Evolutionary conservation across 1,284 basidiomycete species (phyloP).

Genomic region (Sutorius eximius): DNA sequence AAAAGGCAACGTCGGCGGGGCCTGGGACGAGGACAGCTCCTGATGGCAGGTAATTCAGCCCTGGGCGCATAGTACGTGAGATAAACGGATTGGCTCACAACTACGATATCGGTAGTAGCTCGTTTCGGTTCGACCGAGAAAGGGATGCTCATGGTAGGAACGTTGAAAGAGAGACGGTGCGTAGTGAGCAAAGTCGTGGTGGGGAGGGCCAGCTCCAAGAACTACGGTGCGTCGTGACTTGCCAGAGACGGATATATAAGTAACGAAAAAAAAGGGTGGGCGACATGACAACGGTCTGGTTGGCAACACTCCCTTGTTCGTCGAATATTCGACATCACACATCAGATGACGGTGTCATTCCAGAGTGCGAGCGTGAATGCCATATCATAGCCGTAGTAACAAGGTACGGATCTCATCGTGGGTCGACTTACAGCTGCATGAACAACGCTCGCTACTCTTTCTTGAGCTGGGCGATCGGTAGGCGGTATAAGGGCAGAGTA

Average conservation of each 20-base stretch:
- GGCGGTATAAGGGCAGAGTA: conserved; percentile 61
- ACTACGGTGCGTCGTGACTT: neutral
- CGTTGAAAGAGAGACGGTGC: neutral
- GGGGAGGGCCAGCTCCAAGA: conserved; percentile 26
- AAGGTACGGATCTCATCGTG: neutral
- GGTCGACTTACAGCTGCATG: neutral
- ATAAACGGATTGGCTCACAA: conserved; percentile 23
- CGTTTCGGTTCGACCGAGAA: conserved; percentile 8
- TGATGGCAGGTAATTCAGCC: conserved; percentile 14
- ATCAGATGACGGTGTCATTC: no score
- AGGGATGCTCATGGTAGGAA: conserved; percentile 15
- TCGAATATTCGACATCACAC: neutral
- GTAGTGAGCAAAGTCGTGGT: neutral
- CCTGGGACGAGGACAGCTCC: conserved; percentile 36
- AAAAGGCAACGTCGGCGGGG: conserved; percentile 35
- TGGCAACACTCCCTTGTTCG: conserved; percentile 6
- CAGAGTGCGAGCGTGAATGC: no score
- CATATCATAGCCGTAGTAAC: neutral
- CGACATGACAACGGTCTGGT: conserved; percentile 22
- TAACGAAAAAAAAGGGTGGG: neutral
- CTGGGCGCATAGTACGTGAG: neutral
- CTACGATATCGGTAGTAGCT: conserved; percentile 23
- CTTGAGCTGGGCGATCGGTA: conserved; percentile 56
- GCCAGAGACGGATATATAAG: neutral
- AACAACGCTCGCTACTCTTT: conserved; percentile 2